Evolutionary conservation across 768 basidiomycete species (phyloP).

Genomic region (Boletus fagicola): DNA sequence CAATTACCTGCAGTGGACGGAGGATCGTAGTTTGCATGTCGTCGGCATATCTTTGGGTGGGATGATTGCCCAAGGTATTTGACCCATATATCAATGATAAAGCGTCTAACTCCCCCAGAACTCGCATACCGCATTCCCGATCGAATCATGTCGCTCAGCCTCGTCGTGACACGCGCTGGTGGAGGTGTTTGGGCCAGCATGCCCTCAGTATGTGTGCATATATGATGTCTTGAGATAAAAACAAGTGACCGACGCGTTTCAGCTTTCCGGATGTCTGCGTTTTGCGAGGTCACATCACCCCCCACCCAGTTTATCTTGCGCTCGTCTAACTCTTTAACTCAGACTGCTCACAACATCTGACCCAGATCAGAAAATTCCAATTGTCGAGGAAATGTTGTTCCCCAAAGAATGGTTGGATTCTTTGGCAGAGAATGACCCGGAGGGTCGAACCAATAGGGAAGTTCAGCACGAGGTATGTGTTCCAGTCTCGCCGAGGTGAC

Average conservation of each 20-base stretch:
- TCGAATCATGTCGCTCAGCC: conserved; percentile 62
- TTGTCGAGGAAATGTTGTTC: conserved; percentile 58
- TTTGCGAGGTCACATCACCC: conserved; percentile 34
- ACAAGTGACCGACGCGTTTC: background rate
- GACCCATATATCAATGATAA: background rate
- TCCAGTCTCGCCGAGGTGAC: background rate
- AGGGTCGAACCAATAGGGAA: conserved; percentile 63
- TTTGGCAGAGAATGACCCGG: conserved; percentile 48
- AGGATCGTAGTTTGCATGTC: conserved; percentile 57
- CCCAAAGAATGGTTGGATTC: conserved; percentile 59
- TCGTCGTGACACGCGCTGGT: conserved; percentile 71
- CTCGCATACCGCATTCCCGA: conserved; percentile 64
- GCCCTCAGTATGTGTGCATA: conserved; percentile 50
- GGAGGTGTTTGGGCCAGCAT: conserved; percentile 55
- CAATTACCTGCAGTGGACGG: conserved; percentile 71
- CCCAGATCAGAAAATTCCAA: conserved; percentile 45
- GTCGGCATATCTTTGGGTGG: conserved; percentile 79
- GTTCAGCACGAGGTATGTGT: conserved; percentile 52
- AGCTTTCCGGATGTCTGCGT: conserved; percentile 42
- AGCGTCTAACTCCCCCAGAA: conserved; percentile 43
- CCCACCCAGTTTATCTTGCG: background rate
- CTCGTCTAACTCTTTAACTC: conserved; percentile 9
- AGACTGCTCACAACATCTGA: conserved; percentile 42
- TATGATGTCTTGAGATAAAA: background rate
- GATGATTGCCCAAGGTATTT: conserved; percentile 76